Conservation (phyloP, 2,329 filamentous ascomycete species). For the Basipetospora chlamydospora region DNA sequence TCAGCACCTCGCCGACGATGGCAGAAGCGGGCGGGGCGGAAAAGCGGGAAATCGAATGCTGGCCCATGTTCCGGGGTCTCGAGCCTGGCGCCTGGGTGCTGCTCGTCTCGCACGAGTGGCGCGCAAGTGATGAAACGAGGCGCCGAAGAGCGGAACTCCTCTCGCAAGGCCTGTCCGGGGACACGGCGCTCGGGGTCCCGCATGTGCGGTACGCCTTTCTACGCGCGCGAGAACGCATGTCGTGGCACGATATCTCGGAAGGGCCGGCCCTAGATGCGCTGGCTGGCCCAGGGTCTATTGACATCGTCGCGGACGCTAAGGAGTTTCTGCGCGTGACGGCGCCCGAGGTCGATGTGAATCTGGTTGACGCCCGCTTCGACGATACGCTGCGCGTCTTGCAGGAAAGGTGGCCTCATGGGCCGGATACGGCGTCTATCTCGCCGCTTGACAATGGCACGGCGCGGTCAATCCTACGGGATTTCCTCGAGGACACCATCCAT, state of each 20-base stretch:
- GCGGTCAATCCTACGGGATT: constrained; percentile 1
- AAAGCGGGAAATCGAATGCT: not conserved
- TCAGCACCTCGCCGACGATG: too few species aligned
- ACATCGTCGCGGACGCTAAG: not conserved
- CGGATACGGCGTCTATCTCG: not conserved
- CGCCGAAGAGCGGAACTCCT: not conserved
- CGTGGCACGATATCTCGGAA: not conserved
- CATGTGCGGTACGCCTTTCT: not conserved
- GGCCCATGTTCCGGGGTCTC: not conserved
- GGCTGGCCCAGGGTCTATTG: not conserved
- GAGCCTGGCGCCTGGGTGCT: constrained; percentile 4
- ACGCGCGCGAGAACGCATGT: not conserved
- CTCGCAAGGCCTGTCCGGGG: not conserved
- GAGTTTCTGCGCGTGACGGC: not conserved
- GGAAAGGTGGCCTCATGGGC: not conserved
- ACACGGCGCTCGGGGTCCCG: not conserved
- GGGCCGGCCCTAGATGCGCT: not conserved
- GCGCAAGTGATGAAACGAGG: not conserved
- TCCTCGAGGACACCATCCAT: not conserved
- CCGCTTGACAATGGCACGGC: not conserved
- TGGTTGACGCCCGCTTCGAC: not conserved
- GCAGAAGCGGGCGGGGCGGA: too few species aligned
- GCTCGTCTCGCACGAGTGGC: constrained; percentile 4
- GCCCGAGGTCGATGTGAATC: not conserved
- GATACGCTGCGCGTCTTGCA: not conserved